Evolutionary conservation across 208 protist species (phyloP), one percentile per base, ranked within the genome.

Genomic region (Trypanosoma avium): DNA sequence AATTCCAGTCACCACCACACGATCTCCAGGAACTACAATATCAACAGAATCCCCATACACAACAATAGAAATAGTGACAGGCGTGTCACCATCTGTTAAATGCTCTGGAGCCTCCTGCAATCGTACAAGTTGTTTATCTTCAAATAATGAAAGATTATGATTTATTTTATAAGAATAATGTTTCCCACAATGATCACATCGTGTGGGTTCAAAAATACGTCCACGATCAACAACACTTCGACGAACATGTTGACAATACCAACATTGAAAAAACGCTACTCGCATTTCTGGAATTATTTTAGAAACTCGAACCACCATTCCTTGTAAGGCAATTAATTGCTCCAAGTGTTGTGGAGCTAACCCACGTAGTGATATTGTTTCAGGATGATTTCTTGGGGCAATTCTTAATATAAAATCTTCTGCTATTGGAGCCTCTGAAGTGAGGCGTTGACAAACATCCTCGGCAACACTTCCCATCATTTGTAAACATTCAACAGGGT

Each of bases 21-120:
- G 94, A 63, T 99, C 98, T 43, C 98, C 98, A 0, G 98, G 98
- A 50, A 96, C 94, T 6, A 94, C 84, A 10, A 79, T 63, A 62
- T 99, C 98, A n/a, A 99, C 97, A 40, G 99, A 74, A 27, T 80
- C 75, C 33, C 98, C 94, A 74, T 97, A 99, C 6, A 94, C 86
- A 9, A 97, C 92, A 3, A 99, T 55, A 10, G 84, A 95, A 6
- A 99, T 97, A 0, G 98, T 98, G 49, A 98, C 88, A 13, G 99
- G 99, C 22, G 98, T 99, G 66, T 99, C 98, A 38, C 99, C 99
- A 47, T 99, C 97, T 17, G 97, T 90, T n/a, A 99, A 97, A 55
- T 88, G 59, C 79, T 98, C 98, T 0, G 98, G 98, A 4, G 94
- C 93, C 73, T 99, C 99, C 80, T 99, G 99, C 26, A 99, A 53